Percentiles rank a stretch among this genome's conserved stretches.
phyloP scores from a whole-genome alignment of 805 yeast species.

The Candida dendrica region DNA sequence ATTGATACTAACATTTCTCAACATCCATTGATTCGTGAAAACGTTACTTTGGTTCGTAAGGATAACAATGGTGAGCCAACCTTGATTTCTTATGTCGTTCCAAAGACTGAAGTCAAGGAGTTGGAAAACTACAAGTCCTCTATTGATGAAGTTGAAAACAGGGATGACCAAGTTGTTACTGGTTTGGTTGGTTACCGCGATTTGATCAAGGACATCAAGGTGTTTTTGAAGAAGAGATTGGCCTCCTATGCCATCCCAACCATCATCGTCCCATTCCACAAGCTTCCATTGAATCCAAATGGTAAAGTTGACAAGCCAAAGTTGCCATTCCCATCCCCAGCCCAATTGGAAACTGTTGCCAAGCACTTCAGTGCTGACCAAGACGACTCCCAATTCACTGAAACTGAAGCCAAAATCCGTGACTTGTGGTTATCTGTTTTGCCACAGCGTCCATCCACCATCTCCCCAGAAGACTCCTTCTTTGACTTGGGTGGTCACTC shows the following conservation, averaged over 20 bases:
- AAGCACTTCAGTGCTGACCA: slow-evolving; percentile 34
- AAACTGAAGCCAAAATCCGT: slow-evolving; percentile 59
- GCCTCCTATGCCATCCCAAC: slow-evolving; percentile 94
- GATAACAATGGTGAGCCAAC: slow-evolving; percentile 92
- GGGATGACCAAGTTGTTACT: slow-evolving; percentile 59
- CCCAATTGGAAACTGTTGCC: slow-evolving; percentile 75
- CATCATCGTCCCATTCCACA: slow-evolving; percentile 77
- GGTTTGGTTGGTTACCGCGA: slow-evolving; percentile 74
- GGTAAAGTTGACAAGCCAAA: slow-evolving; percentile 98
- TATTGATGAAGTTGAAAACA: slow-evolving; percentile 35
- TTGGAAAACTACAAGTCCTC: slow-evolving; percentile 35
- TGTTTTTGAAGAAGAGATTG: slow-evolving; percentile 77
- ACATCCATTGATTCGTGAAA: slow-evolving; percentile 88
- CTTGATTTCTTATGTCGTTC: slow-evolving; percentile 86
- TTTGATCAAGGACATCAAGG: slow-evolving; percentile 73
- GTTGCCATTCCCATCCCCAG: slow-evolving; percentile 88
- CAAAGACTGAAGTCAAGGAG: slow-evolving; percentile 49
- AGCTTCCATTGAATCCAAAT: slow-evolving; percentile 91
- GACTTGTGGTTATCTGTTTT: slow-evolving; percentile 82
- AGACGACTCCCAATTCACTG: slow-evolving; percentile 48
- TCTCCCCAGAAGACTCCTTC: slow-evolving; percentile 78
- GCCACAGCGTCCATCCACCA: slow-evolving; percentile 77
- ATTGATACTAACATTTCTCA: slow-evolving; percentile 96
- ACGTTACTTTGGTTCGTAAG: slow-evolving; percentile 83
- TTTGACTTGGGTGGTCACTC: slow-evolving; percentile 98